phyloP scores from a whole-genome alignment of 192 early-diverging fungal genomes.

The Linnemannia elongata region DNA sequence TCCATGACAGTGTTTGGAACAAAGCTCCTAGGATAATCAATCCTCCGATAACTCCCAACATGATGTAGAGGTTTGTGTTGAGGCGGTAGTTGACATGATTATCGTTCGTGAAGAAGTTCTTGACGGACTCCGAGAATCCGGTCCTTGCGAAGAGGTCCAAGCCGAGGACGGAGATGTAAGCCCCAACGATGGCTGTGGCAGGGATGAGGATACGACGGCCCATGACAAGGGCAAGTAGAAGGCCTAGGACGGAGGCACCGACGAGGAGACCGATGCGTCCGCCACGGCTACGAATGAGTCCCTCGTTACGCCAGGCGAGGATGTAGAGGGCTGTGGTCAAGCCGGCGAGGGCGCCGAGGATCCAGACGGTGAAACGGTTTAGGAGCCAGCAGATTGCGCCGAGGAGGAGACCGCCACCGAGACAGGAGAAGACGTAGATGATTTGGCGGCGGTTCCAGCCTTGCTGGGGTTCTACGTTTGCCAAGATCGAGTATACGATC shows the following conservation, averaged over 20 bases:
- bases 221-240: constrained; percentile 19
- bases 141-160: constrained; percentile 47
- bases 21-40: constrained; percentile 1
- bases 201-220: constrained; percentile 47
- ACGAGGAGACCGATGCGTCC: constrained; percentile 45
- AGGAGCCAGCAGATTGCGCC: constrained; percentile 22
- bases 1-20: constrained; percentile 29
- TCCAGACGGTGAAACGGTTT: constrained; percentile 29
- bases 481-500: constrained; percentile 42
- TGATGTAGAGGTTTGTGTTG: constrained; percentile 46
- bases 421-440: constrained; percentile 46
- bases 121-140: constrained; percentile 32
- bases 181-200: constrained; percentile 34
- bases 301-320: constrained; percentile 32
- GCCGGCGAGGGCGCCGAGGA: constrained; percentile 21
- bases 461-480: constrained; percentile 16
- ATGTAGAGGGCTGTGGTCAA: constrained; percentile 30
- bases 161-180: constrained; percentile 33
- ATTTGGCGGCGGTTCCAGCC: constrained; percentile 36
- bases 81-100: constrained; percentile 6
- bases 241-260: constrained; percentile 19
- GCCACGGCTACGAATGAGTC: constrained; percentile 31
- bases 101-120: constrained; percentile 30
- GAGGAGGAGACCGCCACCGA: constrained; percentile 29
- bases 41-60: constrained; percentile 35